These are phyloP conservation scores for Amylostereum areolatum DNA, from an alignment of 1,284 basidiomycete species.

Conservation along the genomic window DNA sequence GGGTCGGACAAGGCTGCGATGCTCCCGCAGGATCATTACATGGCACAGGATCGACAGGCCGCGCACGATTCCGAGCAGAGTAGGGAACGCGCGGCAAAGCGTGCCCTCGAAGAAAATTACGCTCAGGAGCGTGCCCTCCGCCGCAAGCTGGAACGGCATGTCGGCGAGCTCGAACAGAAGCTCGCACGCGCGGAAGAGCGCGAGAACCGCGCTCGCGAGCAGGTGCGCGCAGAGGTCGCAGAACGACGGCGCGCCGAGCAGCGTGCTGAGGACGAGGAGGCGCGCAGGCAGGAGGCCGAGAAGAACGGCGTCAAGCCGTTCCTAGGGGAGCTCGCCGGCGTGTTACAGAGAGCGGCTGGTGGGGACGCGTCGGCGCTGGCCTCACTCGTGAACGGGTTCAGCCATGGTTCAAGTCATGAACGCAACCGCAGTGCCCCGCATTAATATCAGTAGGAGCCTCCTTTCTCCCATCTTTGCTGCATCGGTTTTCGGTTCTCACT, in stretches of 20 bases:
- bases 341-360: slow-evolving; percentile 19
- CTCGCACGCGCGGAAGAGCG: slow-evolving; percentile 27
- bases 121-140: slow-evolving; percentile 34
- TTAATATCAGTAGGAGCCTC: no score
- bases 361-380: neutral
- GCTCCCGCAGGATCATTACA: slow-evolving; percentile 36
- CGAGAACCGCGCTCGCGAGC: slow-evolving; percentile 32
- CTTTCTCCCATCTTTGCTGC: no score
- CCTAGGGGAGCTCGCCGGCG: slow-evolving; percentile 5
- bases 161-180: slow-evolving; percentile 30
- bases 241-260: slow-evolving; percentile 34
- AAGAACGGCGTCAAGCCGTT: slow-evolving; percentile 4
- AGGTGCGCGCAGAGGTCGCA: slow-evolving; percentile 34
- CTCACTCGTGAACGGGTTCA: neutral
- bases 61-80: slow-evolving; percentile 24
- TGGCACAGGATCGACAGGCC: slow-evolving; percentile 31
- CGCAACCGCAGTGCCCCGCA: neutral
- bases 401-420: neutral
- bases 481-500: neutral
- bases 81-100: slow-evolving; percentile 33
- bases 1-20: neutral
- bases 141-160: slow-evolving; percentile 34
- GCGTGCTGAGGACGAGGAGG: slow-evolving; percentile 16
- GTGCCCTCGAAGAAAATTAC: slow-evolving; percentile 40
- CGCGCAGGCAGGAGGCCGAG: slow-evolving; percentile 12